Conservation (phyloP, 2,329 filamentous ascomycete species). For the Paraphoma sp. region DNA sequence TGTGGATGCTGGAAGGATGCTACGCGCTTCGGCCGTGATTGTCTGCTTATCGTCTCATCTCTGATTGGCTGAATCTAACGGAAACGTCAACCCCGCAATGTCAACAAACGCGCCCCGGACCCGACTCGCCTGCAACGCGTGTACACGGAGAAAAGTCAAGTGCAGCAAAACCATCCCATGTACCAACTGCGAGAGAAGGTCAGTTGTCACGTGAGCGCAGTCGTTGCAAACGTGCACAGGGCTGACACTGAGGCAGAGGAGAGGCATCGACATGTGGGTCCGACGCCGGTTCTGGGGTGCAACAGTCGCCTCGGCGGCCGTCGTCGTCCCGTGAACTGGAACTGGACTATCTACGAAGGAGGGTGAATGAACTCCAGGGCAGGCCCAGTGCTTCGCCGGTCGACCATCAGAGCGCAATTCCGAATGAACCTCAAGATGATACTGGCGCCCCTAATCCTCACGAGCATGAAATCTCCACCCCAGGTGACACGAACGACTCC, state of each 20-base stretch:
- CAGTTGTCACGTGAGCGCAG: background rate
- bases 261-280: slow-evolving; percentile 6
- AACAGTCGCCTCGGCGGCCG: background rate
- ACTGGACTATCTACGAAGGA: slow-evolving; percentile 25
- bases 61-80: background rate
- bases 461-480: background rate
- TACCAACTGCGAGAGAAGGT: slow-evolving; percentile 47
- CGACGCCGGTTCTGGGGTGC: background rate
- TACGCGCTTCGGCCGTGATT: background rate
- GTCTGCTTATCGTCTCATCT: background rate
- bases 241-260: background rate
- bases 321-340: slow-evolving; percentile 1
- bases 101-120: background rate
- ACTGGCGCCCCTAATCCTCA: no score
- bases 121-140: slow-evolving; percentile 32
- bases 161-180: slow-evolving; percentile 52
- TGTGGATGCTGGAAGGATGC: background rate
- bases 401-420: no score
- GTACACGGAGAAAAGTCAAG: slow-evolving; percentile 41
- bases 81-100: slow-evolving; percentile 1
- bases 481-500: background rate
- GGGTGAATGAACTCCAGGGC: slow-evolving; percentile 32
- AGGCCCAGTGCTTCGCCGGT: slow-evolving; percentile 2
- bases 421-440: no score
- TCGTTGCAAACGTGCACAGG: no score